phyloP scores from a whole-genome alignment of 1,284 basidiomycete species.

The Ganoderma lingzhi region DNA sequence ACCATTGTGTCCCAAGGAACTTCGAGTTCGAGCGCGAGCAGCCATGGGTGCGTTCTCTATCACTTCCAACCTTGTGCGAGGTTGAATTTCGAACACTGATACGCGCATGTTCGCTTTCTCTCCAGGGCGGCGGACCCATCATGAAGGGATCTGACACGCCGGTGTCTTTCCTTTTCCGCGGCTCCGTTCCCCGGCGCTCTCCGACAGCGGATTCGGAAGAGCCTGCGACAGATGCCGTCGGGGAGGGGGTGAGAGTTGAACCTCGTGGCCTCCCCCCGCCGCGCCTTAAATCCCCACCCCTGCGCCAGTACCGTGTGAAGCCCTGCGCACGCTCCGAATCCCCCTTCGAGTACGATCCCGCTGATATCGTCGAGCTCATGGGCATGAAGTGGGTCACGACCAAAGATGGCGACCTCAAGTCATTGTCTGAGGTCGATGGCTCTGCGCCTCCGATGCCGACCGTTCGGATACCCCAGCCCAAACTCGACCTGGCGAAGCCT shows the following conservation, averaged over 20 bases:
- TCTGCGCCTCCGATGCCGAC: background rate
- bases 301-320: conserved; percentile 16
- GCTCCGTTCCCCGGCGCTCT: conserved; percentile 22
- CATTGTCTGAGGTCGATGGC: background rate
- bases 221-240: conserved; percentile 4
- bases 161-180: conserved; percentile 32
- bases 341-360: conserved; percentile 6
- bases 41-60: conserved; percentile 24
- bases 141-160: conserved; percentile 29
- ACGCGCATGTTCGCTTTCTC: background rate
- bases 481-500: conserved; percentile 41
- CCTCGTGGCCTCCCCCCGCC: conserved; percentile 27
- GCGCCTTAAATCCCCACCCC: conserved; percentile 23
- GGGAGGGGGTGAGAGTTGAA: conserved; percentile 12
- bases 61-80: background rate
- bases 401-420: conserved; percentile 16
- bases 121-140: conserved; percentile 25
- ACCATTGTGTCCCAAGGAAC: conserved; percentile 23
- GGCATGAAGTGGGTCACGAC: conserved; percentile 14
- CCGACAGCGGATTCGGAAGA: conserved; percentile 6
- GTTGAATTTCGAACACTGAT: conserved; percentile 5
- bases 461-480: background rate
- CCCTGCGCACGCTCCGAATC: conserved; percentile 10
- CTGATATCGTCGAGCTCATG: conserved; percentile 7
- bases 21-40: conserved; percentile 20